Base-by-base conservation (phyloP, 208 protist genomes). In the Porcisia hertigi region DNA sequence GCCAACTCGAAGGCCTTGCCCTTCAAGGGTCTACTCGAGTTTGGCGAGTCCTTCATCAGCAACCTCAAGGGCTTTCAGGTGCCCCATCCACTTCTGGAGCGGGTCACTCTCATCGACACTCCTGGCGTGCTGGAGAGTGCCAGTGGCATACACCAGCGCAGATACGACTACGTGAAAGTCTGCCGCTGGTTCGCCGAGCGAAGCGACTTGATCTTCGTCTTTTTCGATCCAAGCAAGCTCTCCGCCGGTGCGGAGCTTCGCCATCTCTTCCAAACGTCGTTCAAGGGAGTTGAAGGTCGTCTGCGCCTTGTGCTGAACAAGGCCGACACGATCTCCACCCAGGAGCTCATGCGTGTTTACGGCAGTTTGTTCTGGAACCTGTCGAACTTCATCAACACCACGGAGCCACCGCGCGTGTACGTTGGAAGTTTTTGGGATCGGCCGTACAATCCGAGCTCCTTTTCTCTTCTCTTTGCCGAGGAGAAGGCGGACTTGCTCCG, bases 241-340 rank as follows among this genome's bases (percentile, higher is more conserved):
- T 87, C 93, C 71, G 81, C 88, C 12, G 91, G 91, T 14, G 80
- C 78, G 25, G 91, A 95, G 82, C 80, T 95, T 23, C 84, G 80
- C 1, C 84, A 85, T 55, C 80, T 96, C 66, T 92, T 92, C 73
- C 71, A 80, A n/a, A 79, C 81, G 3, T 81, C 91, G 70, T 86
- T 95, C 54, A 71, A 85, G 49, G 94, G 96, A 1, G 73, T 98
- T 53, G 96, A 98, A 71, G 94, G 96, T 54, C 98, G 98, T 71
- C 83, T 99, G 41, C 90, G 96, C 64, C 91, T 99, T 36, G 89
- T 99, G 49, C 90, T 99, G 30, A 99, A 99, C 82, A 99, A 99
- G 87, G 94, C 97, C 0, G 98, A 99, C 81, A 88, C 83, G 62
- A 82, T 98, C 20, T 85, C 80, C 49, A 86, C 87, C 23, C 97